phyloP scores from a whole-genome alignment of 768 basidiomycete species.

The Mrakia gelida region DNA sequence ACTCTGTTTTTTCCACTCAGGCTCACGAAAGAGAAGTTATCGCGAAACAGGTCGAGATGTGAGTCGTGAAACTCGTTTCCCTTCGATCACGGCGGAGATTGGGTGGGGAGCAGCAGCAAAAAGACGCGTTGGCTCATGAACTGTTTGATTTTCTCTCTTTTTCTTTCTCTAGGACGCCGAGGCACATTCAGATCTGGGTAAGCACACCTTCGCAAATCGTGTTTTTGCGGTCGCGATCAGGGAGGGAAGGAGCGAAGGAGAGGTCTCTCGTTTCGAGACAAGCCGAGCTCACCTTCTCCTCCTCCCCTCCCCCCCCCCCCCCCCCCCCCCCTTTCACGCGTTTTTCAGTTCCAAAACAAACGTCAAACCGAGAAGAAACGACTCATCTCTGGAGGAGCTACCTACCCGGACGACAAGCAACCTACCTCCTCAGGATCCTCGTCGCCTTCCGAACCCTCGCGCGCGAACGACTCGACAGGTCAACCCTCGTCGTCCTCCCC shows the following conservation, averaged over 20 bases:
- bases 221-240: not conserved
- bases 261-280: not conserved
- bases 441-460: not conserved
- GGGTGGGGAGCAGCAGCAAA: no score
- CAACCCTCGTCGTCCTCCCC: not conserved
- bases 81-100: not conserved
- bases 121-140: no score
- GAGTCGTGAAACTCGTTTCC: not conserved
- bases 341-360: constrained; percentile 27
- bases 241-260: not conserved
- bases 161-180: constrained; percentile 12
- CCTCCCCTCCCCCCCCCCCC: not conserved
- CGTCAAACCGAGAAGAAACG: constrained; percentile 32
- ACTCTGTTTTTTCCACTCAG: not conserved
- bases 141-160: not conserved
- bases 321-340: not conserved
- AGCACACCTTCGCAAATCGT: not conserved
- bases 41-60: constrained; percentile 29
- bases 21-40: constrained; percentile 22
- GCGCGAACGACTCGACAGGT: not conserved
- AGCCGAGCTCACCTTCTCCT: not conserved
- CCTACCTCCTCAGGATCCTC: not conserved
- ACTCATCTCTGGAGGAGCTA: not conserved
- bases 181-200: constrained; percentile 32
- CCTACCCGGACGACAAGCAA: not conserved